phyloP scores from a whole-genome alignment of 148 eudicot species.

The Rhododendron vialii region DNA sequence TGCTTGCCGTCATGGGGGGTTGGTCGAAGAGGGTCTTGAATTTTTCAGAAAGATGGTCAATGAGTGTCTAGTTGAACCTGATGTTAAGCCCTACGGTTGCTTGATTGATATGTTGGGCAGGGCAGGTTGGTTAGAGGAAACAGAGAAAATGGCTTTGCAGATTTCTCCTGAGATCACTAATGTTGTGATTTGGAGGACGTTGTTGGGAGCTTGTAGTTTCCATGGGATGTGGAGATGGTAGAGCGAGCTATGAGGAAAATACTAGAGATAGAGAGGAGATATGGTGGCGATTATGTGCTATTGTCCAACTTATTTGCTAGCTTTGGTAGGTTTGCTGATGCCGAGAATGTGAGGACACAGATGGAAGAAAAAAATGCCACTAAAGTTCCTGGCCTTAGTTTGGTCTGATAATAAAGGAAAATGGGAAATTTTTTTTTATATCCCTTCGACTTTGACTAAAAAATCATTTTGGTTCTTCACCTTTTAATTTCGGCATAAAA shows the following conservation, averaged over 20 bases:
- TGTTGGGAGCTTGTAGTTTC: conserved; percentile 62
- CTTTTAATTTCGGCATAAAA: too few species aligned
- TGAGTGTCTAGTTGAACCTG: conserved; percentile 27
- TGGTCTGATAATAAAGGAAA: background rate
- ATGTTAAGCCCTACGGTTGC: conserved; percentile 53
- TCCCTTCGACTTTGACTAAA: too few species aligned
- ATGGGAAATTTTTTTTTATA: too few species aligned
- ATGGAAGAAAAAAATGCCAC: conserved; percentile 36
- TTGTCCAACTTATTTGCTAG: too few species aligned
- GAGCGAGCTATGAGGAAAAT: too few species aligned
- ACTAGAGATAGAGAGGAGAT: too few species aligned
- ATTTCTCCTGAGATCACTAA: conserved; percentile 29
- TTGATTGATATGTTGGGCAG: conserved; percentile 65
- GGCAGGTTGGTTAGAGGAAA: conserved; percentile 59
- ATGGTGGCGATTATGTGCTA: too few species aligned
- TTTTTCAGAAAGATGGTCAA: conserved; percentile 46
- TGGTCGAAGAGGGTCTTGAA: conserved; percentile 54
- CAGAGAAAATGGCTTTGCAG: conserved; percentile 43
- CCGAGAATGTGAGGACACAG: background rate
- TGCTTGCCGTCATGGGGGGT: conserved; percentile 62
- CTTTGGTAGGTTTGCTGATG: too few species aligned
- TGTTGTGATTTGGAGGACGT: conserved; percentile 66
- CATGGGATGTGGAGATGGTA: background rate
- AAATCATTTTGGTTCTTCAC: too few species aligned
- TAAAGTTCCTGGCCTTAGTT: conserved; percentile 43